Evolutionary conservation across 495 filamentous ascomycete species (phyloP), one percentile per base, ranked within the genome.

Genomic region (Xylaria telfairii): DNA sequence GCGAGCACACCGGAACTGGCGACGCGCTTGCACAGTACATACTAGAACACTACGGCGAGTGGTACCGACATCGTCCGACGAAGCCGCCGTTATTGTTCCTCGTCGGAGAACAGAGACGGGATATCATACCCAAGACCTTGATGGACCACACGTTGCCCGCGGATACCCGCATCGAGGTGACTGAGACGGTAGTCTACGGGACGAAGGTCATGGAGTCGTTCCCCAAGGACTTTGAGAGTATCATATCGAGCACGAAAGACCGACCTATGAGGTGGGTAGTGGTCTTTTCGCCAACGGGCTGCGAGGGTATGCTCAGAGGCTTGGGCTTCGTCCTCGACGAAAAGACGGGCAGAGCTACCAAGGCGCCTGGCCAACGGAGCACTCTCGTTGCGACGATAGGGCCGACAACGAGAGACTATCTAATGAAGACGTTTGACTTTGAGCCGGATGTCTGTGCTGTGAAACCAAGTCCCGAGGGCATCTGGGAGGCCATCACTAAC

Each of bases 251-350:
- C 59, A 89, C 82, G 15, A 66, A 75, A 21, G 78, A 77, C 46
- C 75, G 74, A 9, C 67, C 74, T 39, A 73, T 67, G 41, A 85
- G 91, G 73, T 98, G 96, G 95, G 90, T 95, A 1, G 92, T 97
- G 15, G 92, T 98, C 9, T 99, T 99, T 74, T 98, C 95, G 49
- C 94, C 96, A 1, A 94, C 91, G 24, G 95, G 93, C 2, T 96
- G 93, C 73, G 90, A 92, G 78, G 90, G 88, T 74, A 92, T 97
- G 91, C 82, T 98, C 6, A 81, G 87, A 65, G 87, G 85, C 41
- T 78, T 97, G 73, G 87, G 83, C 21, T 49, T 70, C 39, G 70
- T 89, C 66, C 77, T 92, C 34, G 86, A 90, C 70, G 75, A 79
- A 37, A 74, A 74, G 37, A 87, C 79, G 1, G 82, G 82, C 44